Base-by-base conservation (phyloP, 768 basidiomycete species). In the Auricularia heimuer region DNA sequence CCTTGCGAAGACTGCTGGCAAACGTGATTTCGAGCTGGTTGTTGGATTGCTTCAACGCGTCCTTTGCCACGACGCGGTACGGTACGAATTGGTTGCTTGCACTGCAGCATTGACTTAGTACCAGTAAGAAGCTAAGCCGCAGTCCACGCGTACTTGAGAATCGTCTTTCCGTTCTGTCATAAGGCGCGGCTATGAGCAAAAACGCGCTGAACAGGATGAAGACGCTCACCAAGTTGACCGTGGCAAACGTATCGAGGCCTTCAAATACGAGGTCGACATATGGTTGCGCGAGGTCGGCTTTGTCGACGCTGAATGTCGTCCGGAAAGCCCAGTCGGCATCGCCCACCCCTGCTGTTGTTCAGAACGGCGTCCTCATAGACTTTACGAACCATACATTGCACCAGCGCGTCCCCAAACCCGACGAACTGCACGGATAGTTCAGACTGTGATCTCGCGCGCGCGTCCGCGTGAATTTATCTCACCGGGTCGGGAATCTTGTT, bases 81-180 rank as follows among this genome's bases (percentile, higher is more conserved):
- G 39, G 12, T 8, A 92, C 74, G 73, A 88, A 88, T 81, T 83
- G 82, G 74, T 89, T 89, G 65, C 84, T 77, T 7, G 82, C 72
- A 4, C 75, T 69, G 85, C 72, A 34, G 89, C 77, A 42, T 74
- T 71, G 1, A 69, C 62, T 36, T 77, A 80, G 68, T 89, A 87
- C 85, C 29, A 29, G 29, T 29, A 29, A 29, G 29, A 29, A 29
- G 29, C 29, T 29, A 29, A 29, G 29, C 29, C 87, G 65, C 0
- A 34, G 1, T 24, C 39, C 35, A 18, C 29, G 2, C 24, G 14
- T 37, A 12, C 56, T 18, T 16, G 33, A 63, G n/a, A 36, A 56
- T 36, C 7, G 62, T 67, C 35, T n/a, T 24, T 58, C 35, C 63
- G 24, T 16, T 44, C 18, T 60, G 2, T 29, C 29, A 29, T 29